A percentile compares a stretch with the other conserved stretches of the same genome.
These are phyloP conservation scores for Pholiota molesta DNA, from an alignment of 768 basidiomycete species.

Conservation along the genomic window DNA sequence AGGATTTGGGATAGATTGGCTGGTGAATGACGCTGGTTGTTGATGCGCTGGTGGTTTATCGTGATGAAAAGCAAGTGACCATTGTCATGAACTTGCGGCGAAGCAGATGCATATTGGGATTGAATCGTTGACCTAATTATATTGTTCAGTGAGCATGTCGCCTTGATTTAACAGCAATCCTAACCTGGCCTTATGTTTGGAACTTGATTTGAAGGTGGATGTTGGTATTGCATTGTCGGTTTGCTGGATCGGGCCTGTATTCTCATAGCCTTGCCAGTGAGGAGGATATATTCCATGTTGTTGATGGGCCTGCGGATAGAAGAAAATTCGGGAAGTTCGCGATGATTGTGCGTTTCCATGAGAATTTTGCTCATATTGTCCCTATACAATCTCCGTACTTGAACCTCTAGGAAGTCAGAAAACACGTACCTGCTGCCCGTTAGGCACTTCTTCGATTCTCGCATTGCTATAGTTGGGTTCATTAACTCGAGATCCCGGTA, in stretches of 20 bases:
- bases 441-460: slow-evolving; percentile 5
- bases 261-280: neutral
- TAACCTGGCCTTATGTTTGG: too few relatives aligned
- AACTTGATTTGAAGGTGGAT: too few relatives aligned
- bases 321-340: neutral
- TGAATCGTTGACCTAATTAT: too few relatives aligned
- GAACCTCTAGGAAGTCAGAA: neutral
- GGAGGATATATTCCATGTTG: neutral
- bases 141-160: too few relatives aligned
- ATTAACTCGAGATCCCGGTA: neutral
- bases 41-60: neutral
- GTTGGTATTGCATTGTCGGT: neutral
- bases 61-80: too few relatives aligned
- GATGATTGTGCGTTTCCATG: neutral
- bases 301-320: neutral
- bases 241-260: neutral
- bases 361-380: neutral
- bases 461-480: neutral
- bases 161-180: too few relatives aligned
- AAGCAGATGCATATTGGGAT: too few relatives aligned
- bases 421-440: slow-evolving; percentile 1
- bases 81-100: too few relatives aligned
- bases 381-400: neutral
- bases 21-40: neutral
- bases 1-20: neutral